A percentile compares a stretch with the other conserved stretches of the same genome.
Conservation (phyloP, 2,329 filamentous ascomycete genomes). For the Aspergillus novofumigatus region DNA sequence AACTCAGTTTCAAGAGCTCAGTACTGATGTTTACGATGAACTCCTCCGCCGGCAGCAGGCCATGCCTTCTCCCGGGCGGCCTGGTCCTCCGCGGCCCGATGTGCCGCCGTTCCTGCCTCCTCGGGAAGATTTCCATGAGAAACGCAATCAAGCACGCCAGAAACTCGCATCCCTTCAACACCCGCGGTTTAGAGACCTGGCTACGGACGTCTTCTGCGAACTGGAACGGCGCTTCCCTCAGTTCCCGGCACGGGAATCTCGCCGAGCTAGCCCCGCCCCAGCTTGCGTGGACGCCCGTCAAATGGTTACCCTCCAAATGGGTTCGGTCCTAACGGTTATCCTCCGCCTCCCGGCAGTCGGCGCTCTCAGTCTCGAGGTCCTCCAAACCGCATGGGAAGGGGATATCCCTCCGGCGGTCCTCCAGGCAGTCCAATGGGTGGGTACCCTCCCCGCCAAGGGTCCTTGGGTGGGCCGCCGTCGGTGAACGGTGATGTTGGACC, state of each 20-base stretch:
- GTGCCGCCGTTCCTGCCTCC: slow-evolving; percentile 71
- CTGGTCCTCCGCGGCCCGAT: slow-evolving; percentile 37
- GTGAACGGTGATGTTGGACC: slow-evolving; percentile 68
- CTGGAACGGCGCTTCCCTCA: slow-evolving; percentile 83
- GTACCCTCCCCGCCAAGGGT: slow-evolving; percentile 39
- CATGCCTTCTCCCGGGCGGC: slow-evolving; percentile 43
- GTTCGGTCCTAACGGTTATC: slow-evolving; percentile 29
- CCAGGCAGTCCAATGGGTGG: slow-evolving; percentile 29
- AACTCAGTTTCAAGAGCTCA: slow-evolving; percentile 95
- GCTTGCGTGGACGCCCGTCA: slow-evolving; percentile 58
- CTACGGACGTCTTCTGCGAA: slow-evolving; percentile 94
- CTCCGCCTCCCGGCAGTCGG: slow-evolving; percentile 33
- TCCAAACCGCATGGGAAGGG: slow-evolving; percentile 29
- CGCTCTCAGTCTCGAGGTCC: slow-evolving; percentile 42
- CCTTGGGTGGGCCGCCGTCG: slow-evolving; percentile 40
- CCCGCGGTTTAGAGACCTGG: slow-evolving; percentile 82
- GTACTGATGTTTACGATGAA: slow-evolving; percentile 96
- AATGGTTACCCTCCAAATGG: slow-evolving; percentile 54
- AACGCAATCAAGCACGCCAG: slow-evolving; percentile 95
- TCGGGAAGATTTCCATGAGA: slow-evolving; percentile 89
- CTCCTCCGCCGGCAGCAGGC: slow-evolving; percentile 77
- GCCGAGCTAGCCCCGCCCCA: slow-evolving; percentile 64
- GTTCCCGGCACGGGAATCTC: slow-evolving; percentile 66
- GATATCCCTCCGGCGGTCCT: slow-evolving; percentile 36
- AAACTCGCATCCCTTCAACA: slow-evolving; percentile 86